A percentile compares a stretch with the other conserved stretches of the same genome.
These are phyloP conservation scores for Mycena citricolor DNA, from an alignment of 1,284 basidiomycete genomes.

Conservation along the genomic window DNA sequence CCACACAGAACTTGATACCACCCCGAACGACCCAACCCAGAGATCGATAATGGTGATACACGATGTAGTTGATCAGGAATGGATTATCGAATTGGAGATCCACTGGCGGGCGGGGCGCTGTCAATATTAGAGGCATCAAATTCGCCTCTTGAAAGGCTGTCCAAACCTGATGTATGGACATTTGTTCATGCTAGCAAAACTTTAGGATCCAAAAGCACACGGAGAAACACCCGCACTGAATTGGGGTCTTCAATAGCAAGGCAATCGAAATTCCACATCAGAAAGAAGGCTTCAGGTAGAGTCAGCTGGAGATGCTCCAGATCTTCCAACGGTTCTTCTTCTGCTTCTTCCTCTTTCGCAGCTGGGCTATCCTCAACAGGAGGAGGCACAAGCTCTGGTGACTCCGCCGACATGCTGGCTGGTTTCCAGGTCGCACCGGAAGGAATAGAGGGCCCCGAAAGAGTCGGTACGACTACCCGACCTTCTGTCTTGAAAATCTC, in stretches of 20 bases:
- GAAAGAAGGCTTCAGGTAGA: slow-evolving; percentile 90
- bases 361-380: slow-evolving; percentile 23
- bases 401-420: slow-evolving; percentile 19
- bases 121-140: slow-evolving; percentile 33
- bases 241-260: slow-evolving; percentile 69
- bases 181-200: slow-evolving; percentile 43
- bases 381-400: slow-evolving; percentile 15
- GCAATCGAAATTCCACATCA: slow-evolving; percentile 83
- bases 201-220: not conserved
- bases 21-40: slow-evolving; percentile 98
- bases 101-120: slow-evolving; percentile 28
- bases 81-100: slow-evolving; percentile 79
- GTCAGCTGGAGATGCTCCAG: slow-evolving; percentile 93
- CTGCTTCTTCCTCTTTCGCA: slow-evolving; percentile 36
- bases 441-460: slow-evolving; percentile 61
- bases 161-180: slow-evolving; percentile 62
- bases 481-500: slow-evolving; percentile 68
- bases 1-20: slow-evolving; percentile 97
- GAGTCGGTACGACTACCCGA: slow-evolving; percentile 51
- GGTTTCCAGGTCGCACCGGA: slow-evolving; percentile 80
- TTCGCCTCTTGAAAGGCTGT: slow-evolving; percentile 51
- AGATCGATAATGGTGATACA: slow-evolving; percentile 94
- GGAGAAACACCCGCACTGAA: slow-evolving; percentile 46
- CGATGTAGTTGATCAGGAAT: slow-evolving; percentile 87
- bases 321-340: slow-evolving; percentile 48